These are phyloP conservation scores for Rauvolfia tetraphylla DNA, from an alignment of 257 asterid genomes.

Conservation along the genomic window DNA sequence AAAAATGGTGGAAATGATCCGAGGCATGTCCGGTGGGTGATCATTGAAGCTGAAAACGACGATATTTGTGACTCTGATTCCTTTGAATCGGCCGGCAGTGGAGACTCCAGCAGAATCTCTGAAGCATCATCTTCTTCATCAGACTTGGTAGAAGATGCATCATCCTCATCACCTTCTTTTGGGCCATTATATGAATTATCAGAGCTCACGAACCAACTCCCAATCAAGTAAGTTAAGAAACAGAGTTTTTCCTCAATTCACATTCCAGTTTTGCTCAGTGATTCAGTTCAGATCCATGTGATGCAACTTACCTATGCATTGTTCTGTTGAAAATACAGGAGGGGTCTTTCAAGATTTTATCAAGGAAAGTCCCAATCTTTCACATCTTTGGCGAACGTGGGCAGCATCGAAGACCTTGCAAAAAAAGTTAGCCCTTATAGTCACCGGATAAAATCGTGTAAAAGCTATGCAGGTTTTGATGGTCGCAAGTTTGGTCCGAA, in stretches of 20 bases:
- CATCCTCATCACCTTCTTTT: slow-evolving; percentile 27
- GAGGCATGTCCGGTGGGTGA: slow-evolving; percentile 29
- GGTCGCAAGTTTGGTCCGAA: slow-evolving; percentile 44
- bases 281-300: background rate
- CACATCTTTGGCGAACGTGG: slow-evolving; percentile 40
- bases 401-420: slow-evolving; percentile 53
- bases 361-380: slow-evolving; percentile 55
- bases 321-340: slow-evolving; percentile 30
- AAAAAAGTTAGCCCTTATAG: slow-evolving; percentile 40
- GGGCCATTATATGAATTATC: slow-evolving; percentile 46
- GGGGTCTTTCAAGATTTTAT: slow-evolving; percentile 57
- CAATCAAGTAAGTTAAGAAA: slow-evolving; percentile 47
- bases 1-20: slow-evolving; percentile 11
- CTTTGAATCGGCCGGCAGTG: slow-evolving; percentile 21
- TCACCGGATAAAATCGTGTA: slow-evolving; percentile 47
- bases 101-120: slow-evolving; percentile 21
- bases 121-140: slow-evolving; percentile 32
- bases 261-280: no score
- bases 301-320: background rate
- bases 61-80: slow-evolving; percentile 23
- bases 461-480: slow-evolving; percentile 43
- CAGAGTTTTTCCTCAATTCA: background rate
- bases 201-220: slow-evolving; percentile 53
- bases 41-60: slow-evolving; percentile 17
- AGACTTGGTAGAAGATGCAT: slow-evolving; percentile 42